Evolutionary conservation across 2,329 filamentous ascomycete genomes (phyloP), one percentile per base, ranked within the genome.

Genomic region (Calonectria hongkongensis): DNA sequence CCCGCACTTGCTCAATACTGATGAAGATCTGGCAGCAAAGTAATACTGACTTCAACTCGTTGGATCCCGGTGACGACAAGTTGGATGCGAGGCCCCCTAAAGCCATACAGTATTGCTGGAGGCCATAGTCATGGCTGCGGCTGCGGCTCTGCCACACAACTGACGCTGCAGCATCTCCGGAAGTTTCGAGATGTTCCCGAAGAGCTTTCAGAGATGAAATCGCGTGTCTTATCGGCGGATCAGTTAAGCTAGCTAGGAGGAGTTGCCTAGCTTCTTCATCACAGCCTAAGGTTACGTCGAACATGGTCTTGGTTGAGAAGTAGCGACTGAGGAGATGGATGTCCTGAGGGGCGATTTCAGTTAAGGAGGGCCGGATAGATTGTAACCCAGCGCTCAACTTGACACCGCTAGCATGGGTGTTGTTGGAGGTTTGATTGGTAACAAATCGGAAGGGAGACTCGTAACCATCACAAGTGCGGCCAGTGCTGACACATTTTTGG

Each of bases 21-120:
- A 87, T 87, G 73, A 87, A 84, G 48, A 87, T 76, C 73, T 87
- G 85, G 75, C 86, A 88, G 79, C 86, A 88, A 70, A 87, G 80
- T 41, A 88, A 78, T 66, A 85, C 83, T 28, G 84, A 85, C 70
- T 80, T 85, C 39, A 86, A 74, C 6, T 71, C 70, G 10, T 78
- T 74, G 12, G 79, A 76, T 71, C 77, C 71, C 4, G 81, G 81
- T 70, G 77, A 82, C 21, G 83, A 83, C 56, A 87, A 68, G 12
- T 82, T 83, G 21, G 82, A 84, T 2, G 84, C 85, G 5, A 87
- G 82, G 48, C 83, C 83, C 9, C 81, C 67, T 12, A 88, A 78
- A 45, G 86, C 86, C 74, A 84, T 82, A 71, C 81, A 80, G 71
- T 88, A 88, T 73, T 87, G 84, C 69, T 84, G 79, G 48, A 87